Evolutionary conservation across 2,329 filamentous ascomycete species (phyloP), one percentile per base, ranked within the genome.

Genomic region (Cladosporium phlei): DNA sequence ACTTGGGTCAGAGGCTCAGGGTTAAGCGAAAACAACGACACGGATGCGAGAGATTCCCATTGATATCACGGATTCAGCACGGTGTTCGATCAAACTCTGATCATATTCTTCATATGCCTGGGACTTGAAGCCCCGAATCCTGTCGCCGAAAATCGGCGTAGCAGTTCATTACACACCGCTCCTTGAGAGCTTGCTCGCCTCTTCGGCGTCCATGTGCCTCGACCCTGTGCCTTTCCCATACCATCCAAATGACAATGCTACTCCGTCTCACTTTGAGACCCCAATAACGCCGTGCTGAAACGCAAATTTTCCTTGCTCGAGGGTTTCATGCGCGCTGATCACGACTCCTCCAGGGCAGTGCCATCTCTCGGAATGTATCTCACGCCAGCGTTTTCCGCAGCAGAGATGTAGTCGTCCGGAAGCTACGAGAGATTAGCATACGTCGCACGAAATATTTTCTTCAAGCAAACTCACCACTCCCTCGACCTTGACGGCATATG

Each of bases 401-500:
- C 71, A 28, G 69, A 68, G 22, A 80, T 67, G 29, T 77, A 72
- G 47, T 83, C 79, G 32, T 78, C 75, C 0, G 79, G 76, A 39
- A 83, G 61, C 69, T 77, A 45, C 2, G 28, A 14, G 27, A 20
- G 9, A 44, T 58, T 37, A 60, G 50, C 25, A 46, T 2, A 22
- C 16, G 17, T 19, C 16, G 10, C 7, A 1, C 9, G 2, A 25
- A 7, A n/a, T 12, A 25, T 6, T 28, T 28, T 12, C 20, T 11
- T 11, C 7, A 24, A 25, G 21, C 16, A 20, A 7, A 68, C 75
- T 67, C 55, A 79, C 75, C 52, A 87, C 81, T 14, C 93, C 93
- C 24, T 86, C 88, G 19, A 98, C 93, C 72, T 97, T 96, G 47
- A 89, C 86, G 14, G 93, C 93, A 70, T 98, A 98, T 48, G 94